Evolutionary conservation across 2,329 filamentous ascomycete species (phyloP).

Genomic region (Trichoderma hamatum): DNA sequence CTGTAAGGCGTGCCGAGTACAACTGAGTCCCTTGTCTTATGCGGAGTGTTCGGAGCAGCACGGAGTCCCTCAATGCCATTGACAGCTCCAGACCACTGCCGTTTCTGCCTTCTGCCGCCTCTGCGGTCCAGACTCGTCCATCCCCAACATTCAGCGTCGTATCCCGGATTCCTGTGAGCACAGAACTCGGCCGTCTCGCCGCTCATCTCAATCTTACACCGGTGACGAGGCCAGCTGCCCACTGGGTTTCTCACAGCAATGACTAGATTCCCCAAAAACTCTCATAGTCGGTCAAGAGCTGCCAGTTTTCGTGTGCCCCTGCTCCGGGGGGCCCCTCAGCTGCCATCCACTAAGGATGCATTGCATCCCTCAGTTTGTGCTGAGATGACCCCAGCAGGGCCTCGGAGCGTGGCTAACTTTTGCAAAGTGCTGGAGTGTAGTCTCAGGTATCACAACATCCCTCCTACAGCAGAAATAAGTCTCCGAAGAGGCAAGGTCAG

Average conservation of each 20-base stretch:
- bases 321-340: neutral
- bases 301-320: neutral
- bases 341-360: neutral
- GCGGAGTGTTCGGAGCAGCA: slow-evolving; percentile 8
- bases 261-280: neutral
- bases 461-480: slow-evolving; percentile 1
- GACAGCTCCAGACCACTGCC: neutral
- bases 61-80: neutral
- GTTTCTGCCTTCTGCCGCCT: neutral
- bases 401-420: neutral
- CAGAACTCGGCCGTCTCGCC: neutral
- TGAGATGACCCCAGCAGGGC: neutral
- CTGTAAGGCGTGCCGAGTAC: neutral
- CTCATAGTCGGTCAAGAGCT: neutral
- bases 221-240: neutral
- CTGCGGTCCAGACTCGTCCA: slow-evolving; percentile 10
- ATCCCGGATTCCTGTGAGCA: neutral
- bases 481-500: slow-evolving; percentile 3
- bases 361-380: neutral
- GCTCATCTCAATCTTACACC: neutral
- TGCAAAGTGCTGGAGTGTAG: neutral
- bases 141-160: neutral
- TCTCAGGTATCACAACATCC: neutral
- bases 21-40: neutral
- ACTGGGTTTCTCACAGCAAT: neutral